phyloP scores from a whole-genome alignment of 257 asterid genomes.

The Avicennia marina region DNA sequence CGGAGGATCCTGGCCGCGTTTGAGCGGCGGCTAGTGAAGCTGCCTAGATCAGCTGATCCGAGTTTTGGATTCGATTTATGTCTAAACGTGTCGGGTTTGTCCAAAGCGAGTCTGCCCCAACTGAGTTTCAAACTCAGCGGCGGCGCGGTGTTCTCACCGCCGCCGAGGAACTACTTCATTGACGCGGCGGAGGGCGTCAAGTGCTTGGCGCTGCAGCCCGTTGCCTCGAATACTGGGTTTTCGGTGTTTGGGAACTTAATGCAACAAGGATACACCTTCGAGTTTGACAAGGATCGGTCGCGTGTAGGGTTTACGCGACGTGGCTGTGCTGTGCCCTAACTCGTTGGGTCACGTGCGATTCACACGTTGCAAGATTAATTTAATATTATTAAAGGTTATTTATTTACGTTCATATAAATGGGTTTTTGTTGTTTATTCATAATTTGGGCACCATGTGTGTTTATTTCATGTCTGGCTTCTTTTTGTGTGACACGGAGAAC shows the following conservation, averaged over 20 bases:
- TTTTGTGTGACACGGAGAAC: constrained; percentile 30
- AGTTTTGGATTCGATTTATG: constrained; percentile 55
- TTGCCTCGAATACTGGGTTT: constrained; percentile 33
- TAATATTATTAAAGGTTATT: no score
- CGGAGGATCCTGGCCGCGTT: constrained; percentile 35
- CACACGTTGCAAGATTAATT: constrained; percentile 2
- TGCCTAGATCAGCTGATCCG: constrained; percentile 35
- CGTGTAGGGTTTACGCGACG: constrained; percentile 55
- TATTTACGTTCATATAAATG: no score
- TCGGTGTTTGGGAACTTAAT: constrained; percentile 77
- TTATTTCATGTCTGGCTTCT: constrained; percentile 6
- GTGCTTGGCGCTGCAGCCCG: constrained; percentile 75
- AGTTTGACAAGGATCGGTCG: constrained; percentile 55
- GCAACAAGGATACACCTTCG: constrained; percentile 76
- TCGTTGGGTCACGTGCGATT: constrained; percentile 13
- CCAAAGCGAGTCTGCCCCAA: constrained; percentile 40
- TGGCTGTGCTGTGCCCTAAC: constrained; percentile 48
- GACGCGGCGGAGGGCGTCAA: constrained; percentile 54
- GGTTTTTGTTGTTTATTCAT: background rate
- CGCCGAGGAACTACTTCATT: constrained; percentile 61
- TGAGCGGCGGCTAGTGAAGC: constrained; percentile 48
- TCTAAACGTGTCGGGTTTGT: constrained; percentile 41
- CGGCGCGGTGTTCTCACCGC: constrained; percentile 53
- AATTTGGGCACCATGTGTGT: background rate
- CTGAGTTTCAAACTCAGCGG: constrained; percentile 68